Evolutionary conservation across 2,329 filamentous ascomycete genomes (phyloP), one percentile per base, ranked within the genome.

Genomic region (Aspergillus caelatus): DNA sequence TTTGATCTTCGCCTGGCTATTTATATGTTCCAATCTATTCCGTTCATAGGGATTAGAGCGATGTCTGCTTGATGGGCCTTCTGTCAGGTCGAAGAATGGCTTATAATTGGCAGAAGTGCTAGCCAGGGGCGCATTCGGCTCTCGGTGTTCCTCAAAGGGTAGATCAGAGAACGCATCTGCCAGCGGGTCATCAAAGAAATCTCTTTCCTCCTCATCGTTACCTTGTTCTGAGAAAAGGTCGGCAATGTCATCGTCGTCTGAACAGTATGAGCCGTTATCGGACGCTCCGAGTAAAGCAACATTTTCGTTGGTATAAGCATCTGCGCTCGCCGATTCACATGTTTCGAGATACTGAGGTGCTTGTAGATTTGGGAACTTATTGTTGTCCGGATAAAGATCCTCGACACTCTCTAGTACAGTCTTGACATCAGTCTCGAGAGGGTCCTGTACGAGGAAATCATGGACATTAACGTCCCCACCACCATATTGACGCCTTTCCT

Each of bases 371-470:
- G 68, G 68, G 16, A 68, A 60, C 41, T 69, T 74, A 26, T 93
- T 77, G 55, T 88, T 91, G 23, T 86, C 84, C 0, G 91, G 90
- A 74, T 91, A 97, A 19, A 99, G 82, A 73, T 98, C 94, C 74
- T 94, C 90, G 0, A 98, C 89, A 58, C 94, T 94, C 71, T 96
- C 87, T 45, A 96, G 78, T 1, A 88, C 86, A 1, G 94, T 96
- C 69, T 89, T 90, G n/a, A 97, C 81, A 3, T 79, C 78, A 5
- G 83, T 79, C 68, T 86, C 88, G 14, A 85, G 81, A 1, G 85
- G 80, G 1, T 79, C 71, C 2, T 80, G 77, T 39, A 84, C 81
- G 8, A 91, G 81, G 75, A 94, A 95, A 0, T 79, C 85, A 32
- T 91, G 86, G 69, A 94, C 94, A 0, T 80, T 83, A 9, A 14